Base-by-base conservation (phyloP, 139 green algal species). In the Tetradesmus obliquus region DNA sequence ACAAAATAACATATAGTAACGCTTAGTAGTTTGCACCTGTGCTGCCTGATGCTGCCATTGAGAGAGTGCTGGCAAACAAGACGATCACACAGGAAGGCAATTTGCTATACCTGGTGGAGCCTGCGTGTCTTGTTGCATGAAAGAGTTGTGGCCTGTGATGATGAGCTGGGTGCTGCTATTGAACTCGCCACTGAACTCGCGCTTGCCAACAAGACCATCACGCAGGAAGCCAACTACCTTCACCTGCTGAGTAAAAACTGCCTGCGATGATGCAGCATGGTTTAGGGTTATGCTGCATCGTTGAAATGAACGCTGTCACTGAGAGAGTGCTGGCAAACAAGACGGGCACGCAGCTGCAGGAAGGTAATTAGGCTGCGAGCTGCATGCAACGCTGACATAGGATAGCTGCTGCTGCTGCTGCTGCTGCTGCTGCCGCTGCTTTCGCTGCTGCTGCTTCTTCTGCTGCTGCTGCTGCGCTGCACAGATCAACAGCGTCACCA, bases 131-230 rank as follows among this genome's bases (percentile, higher is more conserved):
- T 45, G 32, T 45, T 45, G 32, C 32, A 45, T 45, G 32, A 45
- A 45, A 45, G 32, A 45, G 32, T 45, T 45, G 32, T 45, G 32
- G 32, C 32, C 32, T 45, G 32, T 45, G 32, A 45, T n/a, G 74
- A 81, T 4, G 94, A 95, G 89, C 88, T 95, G 69, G 92, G 94
- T 13, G 81, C 84, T 7, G 94, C 94, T 1, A 76, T 94, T 12
- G 74, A 57, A 10, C 32, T 45, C 32, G 32, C 32, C 32, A 45
- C 32, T 45, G 32, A 45, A 45, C 32, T 45, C 32, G 80, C 93
- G 8, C 62, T 91, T 53, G 76, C 54, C 5, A 91, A 80, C 80
- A 92, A 92, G 57, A 95, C 53, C 2, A 76, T 91, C 91, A 74
- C n/a, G 17, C 62, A 91, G 92, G 79, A 93, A 87, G 90, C 92